These are phyloP conservation scores for Claviceps digitariae DNA, from an alignment of 2,329 filamentous ascomycete genomes.

Conservation along the genomic window DNA sequence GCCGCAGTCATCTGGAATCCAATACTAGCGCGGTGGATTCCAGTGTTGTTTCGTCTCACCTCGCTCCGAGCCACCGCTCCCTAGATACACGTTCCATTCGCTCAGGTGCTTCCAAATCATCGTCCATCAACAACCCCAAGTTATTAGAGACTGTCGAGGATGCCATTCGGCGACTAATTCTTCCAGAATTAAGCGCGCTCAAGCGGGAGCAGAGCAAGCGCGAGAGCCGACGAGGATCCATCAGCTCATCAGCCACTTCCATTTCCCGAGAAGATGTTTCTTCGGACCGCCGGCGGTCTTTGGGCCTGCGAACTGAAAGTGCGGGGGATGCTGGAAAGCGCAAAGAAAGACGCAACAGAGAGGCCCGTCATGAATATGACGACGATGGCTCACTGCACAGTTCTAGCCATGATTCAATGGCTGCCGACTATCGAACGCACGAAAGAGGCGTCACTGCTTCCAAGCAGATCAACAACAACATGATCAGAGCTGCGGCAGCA, in stretches of 20 bases:
- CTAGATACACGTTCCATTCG: slow-evolving; percentile 39
- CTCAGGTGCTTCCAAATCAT: slow-evolving; percentile 47
- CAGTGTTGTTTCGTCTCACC: slow-evolving; percentile 38
- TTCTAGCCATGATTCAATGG: slow-evolving; percentile 32
- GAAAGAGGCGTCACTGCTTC: slow-evolving; percentile 32
- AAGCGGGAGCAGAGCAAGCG: slow-evolving; percentile 80
- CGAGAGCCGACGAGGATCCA: slow-evolving; percentile 54
- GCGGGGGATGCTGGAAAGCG: slow-evolving; percentile 38
- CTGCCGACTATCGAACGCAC: slow-evolving; percentile 19
- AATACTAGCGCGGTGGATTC: slow-evolving; percentile 39
- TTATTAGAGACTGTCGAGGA: slow-evolving; percentile 86
- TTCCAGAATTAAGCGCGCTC: slow-evolving; percentile 82
- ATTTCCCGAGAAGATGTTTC: slow-evolving; percentile 42
- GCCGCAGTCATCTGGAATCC: slow-evolving; percentile 38
- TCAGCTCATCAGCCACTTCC: slow-evolving; percentile 41
- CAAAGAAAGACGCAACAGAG: slow-evolving; percentile 34
- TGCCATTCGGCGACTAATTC: slow-evolving; percentile 74
- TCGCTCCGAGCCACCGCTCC: slow-evolving; percentile 41
- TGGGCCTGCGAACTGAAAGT: slow-evolving; percentile 37
- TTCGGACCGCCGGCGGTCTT: slow-evolving; percentile 47
- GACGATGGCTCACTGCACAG: slow-evolving; percentile 36
- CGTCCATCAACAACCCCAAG: slow-evolving; percentile 85
- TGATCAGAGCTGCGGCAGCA: slow-evolving; percentile 30
- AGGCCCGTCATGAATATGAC: slow-evolving; percentile 41
- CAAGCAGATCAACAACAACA: slow-evolving; percentile 27